phyloP scores from a whole-genome alignment of 202 grass and related monocot species.

The Zizania palustris region DNA sequence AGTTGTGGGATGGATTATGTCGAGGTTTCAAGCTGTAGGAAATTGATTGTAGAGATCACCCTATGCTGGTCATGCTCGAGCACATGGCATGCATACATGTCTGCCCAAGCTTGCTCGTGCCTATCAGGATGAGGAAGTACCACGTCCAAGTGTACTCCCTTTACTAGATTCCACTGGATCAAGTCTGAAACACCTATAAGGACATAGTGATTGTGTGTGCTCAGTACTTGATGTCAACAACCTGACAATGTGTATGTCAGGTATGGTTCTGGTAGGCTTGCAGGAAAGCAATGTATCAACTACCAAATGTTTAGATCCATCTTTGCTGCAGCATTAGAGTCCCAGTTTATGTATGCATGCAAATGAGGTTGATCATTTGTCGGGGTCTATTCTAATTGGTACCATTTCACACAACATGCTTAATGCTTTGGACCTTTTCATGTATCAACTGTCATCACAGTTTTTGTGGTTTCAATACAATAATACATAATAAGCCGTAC shows the following conservation, averaged over 20 bases:
- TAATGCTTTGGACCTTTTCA: conserved; percentile 8
- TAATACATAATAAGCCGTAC: background rate
- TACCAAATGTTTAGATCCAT: background rate
- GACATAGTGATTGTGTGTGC: background rate
- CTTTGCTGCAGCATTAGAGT: background rate
- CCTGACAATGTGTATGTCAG: background rate
- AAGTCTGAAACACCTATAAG: background rate
- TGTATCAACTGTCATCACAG: background rate
- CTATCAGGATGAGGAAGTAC: background rate
- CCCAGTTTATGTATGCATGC: background rate
- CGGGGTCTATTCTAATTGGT: conserved; percentile 10
- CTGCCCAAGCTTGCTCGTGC: background rate
- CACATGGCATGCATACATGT: background rate
- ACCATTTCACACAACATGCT: background rate
- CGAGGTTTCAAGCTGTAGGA: conserved; percentile 5
- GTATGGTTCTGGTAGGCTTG: background rate
- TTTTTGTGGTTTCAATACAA: background rate
- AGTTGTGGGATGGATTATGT: conserved; percentile 7
- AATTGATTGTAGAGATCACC: background rate
- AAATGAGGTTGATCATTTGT: background rate
- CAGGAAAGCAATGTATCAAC: background rate
- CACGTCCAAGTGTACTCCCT: background rate
- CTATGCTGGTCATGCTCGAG: conserved; percentile 1
- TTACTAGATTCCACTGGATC: background rate
- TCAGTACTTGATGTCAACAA: background rate